Base-by-base conservation (phyloP, 192 early-diverging fungal species). In the Dissophora ornata region DNA sequence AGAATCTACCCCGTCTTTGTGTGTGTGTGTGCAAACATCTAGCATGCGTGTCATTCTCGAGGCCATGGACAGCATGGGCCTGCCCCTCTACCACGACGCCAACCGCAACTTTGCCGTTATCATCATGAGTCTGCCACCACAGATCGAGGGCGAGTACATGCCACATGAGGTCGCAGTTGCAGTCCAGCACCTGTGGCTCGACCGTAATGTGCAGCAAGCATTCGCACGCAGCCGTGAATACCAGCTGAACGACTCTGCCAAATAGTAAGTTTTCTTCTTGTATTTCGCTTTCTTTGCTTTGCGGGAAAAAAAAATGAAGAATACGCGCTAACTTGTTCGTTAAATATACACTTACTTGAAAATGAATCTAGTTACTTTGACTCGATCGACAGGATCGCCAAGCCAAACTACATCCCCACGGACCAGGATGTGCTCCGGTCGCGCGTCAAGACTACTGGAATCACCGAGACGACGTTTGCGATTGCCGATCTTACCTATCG, bases 371-470 rank as follows among this genome's bases (percentile, higher is more conserved):
- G 91, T 83, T 98, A 98, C 84, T 97, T 97, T 86, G 94, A 97
- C 69, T 84, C 91, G n/a, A 93, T 98, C 30, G 91, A 93, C 22
- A 89, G 96, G 36, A 96, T 98, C 67, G 87, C 89, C 40, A 83
- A 86, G 55, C 80, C 88, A 25, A 84, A 90, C 60, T 98, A 96
- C 67, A 70, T 91, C 36, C 97, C 97, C 30, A 92, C 90, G 28
- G 95, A 98, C 77, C 97, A 98, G 84, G 97, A 98, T 80, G 94
- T 98, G 52, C 88, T 98, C 65, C 88, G 96, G 57, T 97, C 97
- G 32, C 91, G 97, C 47, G 96, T 98, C 70, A 98, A 97, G 85
- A 96, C 97, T 0, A 97, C 97, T 2, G 95, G 96, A 61, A 98
- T 98, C 69, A 97, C 94, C 36, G 97, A 98, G 81, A 97, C 94